Conservation (phyloP, 768 basidiomycete genomes). For the Chalciporus pseudorubinellus region DNA sequence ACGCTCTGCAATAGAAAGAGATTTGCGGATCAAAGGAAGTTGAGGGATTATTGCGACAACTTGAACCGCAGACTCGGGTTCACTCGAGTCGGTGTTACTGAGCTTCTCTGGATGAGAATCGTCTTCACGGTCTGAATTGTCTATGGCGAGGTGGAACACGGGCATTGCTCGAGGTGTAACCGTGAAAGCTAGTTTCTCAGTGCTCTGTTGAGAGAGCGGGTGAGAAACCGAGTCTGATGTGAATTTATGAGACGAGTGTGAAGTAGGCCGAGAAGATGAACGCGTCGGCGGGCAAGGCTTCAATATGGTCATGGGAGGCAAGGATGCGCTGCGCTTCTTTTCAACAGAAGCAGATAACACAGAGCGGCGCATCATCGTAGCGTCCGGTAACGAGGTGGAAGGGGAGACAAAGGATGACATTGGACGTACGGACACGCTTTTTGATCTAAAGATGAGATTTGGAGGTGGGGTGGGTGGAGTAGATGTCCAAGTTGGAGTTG, state of each 20-base stretch:
- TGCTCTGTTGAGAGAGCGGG: neutral
- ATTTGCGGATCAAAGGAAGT: neutral
- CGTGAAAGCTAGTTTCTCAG: neutral
- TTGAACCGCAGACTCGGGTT: neutral
- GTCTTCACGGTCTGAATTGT: slow-evolving; percentile 19
- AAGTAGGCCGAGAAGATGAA: neutral
- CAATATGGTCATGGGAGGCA: slow-evolving; percentile 34
- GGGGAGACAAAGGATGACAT: slow-evolving; percentile 49
- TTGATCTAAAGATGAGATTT: slow-evolving; percentile 34
- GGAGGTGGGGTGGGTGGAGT: slow-evolving; percentile 58
- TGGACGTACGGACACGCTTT: slow-evolving; percentile 36
- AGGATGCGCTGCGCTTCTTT: slow-evolving; percentile 40
- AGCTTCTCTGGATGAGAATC: neutral
- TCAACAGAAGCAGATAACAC: slow-evolving; percentile 6
- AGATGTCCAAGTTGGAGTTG: slow-evolving; percentile 54
- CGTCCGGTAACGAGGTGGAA: slow-evolving; percentile 26
- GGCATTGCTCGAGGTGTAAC: neutral
- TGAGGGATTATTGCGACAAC: neutral
- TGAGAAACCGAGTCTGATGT: neutral
- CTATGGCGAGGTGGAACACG: slow-evolving; percentile 16
- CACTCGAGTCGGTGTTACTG: neutral
- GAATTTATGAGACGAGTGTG: neutral
- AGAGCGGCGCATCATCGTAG: slow-evolving; percentile 25
- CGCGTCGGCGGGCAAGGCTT: slow-evolving; percentile 13
- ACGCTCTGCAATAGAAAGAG: neutral